A percentile compares a stretch with the other conserved stretches of the same genome.
Conservation (phyloP, 345 rosid species). For the Lumnitzera littorea region DNA sequence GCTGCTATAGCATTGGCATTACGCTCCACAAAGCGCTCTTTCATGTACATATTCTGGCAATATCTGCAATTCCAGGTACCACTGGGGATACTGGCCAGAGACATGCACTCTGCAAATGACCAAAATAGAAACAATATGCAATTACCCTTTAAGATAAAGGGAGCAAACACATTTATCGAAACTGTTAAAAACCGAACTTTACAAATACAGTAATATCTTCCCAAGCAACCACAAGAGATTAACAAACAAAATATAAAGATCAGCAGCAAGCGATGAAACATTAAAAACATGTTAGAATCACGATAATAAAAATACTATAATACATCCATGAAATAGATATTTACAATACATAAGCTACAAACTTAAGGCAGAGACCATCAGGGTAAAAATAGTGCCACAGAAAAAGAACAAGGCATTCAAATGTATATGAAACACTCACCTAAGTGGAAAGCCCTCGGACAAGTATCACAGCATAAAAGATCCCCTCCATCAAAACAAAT, state of each 20-base stretch:
- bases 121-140: neutral
- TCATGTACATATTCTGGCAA: slow-evolving; percentile 53
- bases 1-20: slow-evolving; percentile 86
- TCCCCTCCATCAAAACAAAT: slow-evolving; percentile 81
- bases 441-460: slow-evolving; percentile 92
- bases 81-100: slow-evolving; percentile 42
- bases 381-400: neutral
- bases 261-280: no score
- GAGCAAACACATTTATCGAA: no score
- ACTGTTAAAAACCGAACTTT: no score
- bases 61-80: slow-evolving; percentile 83
- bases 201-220: no score
- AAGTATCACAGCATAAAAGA: slow-evolving; percentile 87
- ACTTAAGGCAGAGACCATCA: neutral
- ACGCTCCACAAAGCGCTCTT: slow-evolving; percentile 60
- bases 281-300: no score
- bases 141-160: no score
- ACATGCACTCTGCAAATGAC: slow-evolving; percentile 41
- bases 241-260: no score
- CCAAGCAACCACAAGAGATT: no score
- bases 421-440: slow-evolving; percentile 26
- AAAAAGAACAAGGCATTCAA: neutral
- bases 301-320: no score
- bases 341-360: no score
- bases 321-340: no score